Conservation (phyloP, 1,284 basidiomycete species). For the Anthracocystis walkeri region DNA sequence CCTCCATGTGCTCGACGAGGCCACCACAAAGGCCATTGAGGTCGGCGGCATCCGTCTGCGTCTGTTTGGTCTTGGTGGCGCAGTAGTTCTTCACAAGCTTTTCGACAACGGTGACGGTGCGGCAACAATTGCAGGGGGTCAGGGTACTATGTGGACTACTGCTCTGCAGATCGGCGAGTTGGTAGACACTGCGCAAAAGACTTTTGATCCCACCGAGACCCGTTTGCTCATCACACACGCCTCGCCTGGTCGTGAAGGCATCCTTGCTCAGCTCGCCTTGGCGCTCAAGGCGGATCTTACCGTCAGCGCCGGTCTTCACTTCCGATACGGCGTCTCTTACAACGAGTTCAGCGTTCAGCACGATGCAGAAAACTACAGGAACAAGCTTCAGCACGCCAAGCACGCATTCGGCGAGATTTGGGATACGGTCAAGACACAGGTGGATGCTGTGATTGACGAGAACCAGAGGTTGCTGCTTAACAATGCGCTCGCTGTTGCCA, state of each 20-base stretch:
- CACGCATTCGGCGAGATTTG: conserved; percentile 89
- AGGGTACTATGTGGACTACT: conserved; percentile 99
- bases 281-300: conserved; percentile 94
- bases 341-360: conserved; percentile 95
- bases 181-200: conserved; percentile 92
- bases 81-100: conserved; percentile 94
- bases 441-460: conserved; percentile 91
- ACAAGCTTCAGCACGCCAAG: conserved; percentile 83
- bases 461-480: conserved; percentile 88
- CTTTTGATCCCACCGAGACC: conserved; percentile 89
- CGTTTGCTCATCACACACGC: conserved; percentile 92
- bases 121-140: conserved; percentile 95
- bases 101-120: conserved; percentile 95
- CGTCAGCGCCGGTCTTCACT: conserved; percentile 93
- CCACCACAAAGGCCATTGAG: conserved; percentile 88
- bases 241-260: conserved; percentile 90
- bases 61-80: conserved; percentile 93
- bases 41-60: conserved; percentile 93
- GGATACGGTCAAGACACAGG: conserved; percentile 91
- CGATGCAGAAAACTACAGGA: conserved; percentile 88
- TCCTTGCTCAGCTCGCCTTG: conserved; percentile 89
- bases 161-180: conserved; percentile 97
- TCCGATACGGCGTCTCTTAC: conserved; percentile 94
- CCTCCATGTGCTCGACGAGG: conserved; percentile 87
- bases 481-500: conserved; percentile 87